These are phyloP conservation scores for Neurospora terricola DNA, from an alignment of 495 filamentous ascomycete genomes.

Conservation along the genomic window DNA sequence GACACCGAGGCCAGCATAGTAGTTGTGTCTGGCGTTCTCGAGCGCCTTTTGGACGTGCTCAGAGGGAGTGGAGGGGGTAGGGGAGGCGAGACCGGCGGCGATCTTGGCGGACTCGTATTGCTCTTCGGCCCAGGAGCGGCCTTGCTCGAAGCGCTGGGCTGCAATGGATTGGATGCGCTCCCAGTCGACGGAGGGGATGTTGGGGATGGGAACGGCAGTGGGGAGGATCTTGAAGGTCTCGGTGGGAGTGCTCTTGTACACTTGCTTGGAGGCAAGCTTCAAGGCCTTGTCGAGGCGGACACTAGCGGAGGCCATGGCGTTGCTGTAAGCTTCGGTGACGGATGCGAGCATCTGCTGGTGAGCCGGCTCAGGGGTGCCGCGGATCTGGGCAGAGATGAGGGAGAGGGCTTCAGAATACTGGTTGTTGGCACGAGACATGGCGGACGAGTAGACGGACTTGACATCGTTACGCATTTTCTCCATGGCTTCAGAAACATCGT, in stretches of 20 bases:
- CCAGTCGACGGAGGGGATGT: constrained; percentile 29
- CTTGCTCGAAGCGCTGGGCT: constrained; percentile 53
- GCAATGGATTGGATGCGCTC: constrained; percentile 44
- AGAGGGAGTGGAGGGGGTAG: constrained; percentile 40
- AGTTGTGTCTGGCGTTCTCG: constrained; percentile 55
- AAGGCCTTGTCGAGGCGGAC: constrained; percentile 43
- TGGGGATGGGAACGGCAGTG: constrained; percentile 8
- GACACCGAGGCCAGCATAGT: constrained; percentile 66
- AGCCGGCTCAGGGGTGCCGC: constrained; percentile 52
- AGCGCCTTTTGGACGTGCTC: constrained; percentile 43
- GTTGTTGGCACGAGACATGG: constrained; percentile 48
- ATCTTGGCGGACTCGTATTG: constrained; percentile 53
- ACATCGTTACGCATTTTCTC: constrained; percentile 48
- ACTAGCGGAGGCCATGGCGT: constrained; percentile 51
- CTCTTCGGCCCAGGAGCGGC: constrained; percentile 51
- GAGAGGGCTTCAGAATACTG: constrained; percentile 59
- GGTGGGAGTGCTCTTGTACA: constrained; percentile 34
- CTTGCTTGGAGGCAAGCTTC: constrained; percentile 32
- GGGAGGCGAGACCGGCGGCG: constrained; percentile 39
- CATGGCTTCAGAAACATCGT: constrained; percentile 51
- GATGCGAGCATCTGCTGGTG: constrained; percentile 56
- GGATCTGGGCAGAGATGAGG: constrained; percentile 52
- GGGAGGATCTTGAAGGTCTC: constrained; percentile 26
- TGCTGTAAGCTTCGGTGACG: constrained; percentile 58
- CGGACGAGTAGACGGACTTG: constrained; percentile 48